Base-by-base conservation (phyloP, 192 early-diverging fungal species). In the Mortierella claussenii region DNA sequence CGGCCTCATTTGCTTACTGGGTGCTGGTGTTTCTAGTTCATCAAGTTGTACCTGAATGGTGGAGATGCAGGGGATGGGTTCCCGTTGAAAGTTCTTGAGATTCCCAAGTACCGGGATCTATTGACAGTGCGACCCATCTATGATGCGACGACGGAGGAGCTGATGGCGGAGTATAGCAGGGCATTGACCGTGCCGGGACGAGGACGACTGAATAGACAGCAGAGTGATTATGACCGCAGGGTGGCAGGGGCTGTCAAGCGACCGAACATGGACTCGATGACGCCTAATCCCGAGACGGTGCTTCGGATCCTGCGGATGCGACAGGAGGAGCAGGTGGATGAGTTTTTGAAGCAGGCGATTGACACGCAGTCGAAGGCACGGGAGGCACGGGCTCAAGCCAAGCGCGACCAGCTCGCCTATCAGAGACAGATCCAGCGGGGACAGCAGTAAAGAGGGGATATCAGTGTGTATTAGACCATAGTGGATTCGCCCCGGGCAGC, bases 21-120 rank as follows among this genome's bases (percentile, higher is more conserved):
- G 2, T 49, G 28, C 4, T 27, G n/a, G 33, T 58, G 11, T 50
- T 4, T 31, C 3, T 55, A 92, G 68, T 86, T 92, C 20, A 81
- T 94, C 32, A 91, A 92, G 75, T 74, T 88, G 55, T 87, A 90
- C 55, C 87, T 92, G 69, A 87, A 89, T 46, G 92, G 90, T 50
- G 91, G 89, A 26, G 84, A 86, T 49, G 88, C 90, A 51, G 85
- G 81, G 40, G 90, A 91, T 61, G 88, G 85, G 13, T 83, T 90
- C 20, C 75, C 87, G 0, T 40, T 83, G 21, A 90, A 91, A 7
- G 81, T 81, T 12, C 70, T 94, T 0, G 89, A 89, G 49, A 88
- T 73, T 31, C 68, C 83, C 15, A 90, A 90, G 67, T 94, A 90
- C 79, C 74, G 82, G 15, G 88, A 89, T 47, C 80, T 94, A 24